Evolutionary conservation across 768 basidiomycete species (phyloP), one percentile per base, ranked within the genome.

Genomic region (Nidularia pulvinata): DNA sequence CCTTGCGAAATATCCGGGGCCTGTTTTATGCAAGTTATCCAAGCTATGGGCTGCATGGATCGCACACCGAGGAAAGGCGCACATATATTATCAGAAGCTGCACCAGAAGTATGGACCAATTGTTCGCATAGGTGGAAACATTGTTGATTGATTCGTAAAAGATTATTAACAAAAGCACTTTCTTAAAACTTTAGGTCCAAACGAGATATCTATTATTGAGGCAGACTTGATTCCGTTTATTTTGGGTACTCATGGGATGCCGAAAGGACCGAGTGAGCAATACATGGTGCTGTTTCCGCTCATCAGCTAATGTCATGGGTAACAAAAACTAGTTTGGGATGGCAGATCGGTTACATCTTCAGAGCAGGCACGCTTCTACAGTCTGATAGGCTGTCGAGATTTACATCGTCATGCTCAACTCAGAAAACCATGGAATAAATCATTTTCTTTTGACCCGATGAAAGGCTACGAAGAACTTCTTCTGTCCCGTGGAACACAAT

Each of bases 71-170:
- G 80, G 81, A 1, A 71, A 72, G 52, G 70, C 75, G 16, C 79
- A 85, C 55, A 48, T 69, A 1, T 76, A 74, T 53, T 71, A 75
- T 48, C 64, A 75, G 42, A 51, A 61, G 5, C 57, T 85, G 16
- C 84, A 86, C 58, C 69, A 72, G 13, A 66, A 63, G 34, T 84
- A 84, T 50, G 84, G 84, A 0, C 72, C 78, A 16, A 64, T 78
- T 32, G 79, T 86, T 13, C 72, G 85, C 49, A 72, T 78, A 42
- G 85, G 84, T 82, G 52, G 32, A 71, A 50, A 6, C 7, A n/a
- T 42, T 46, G 45, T 10, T 11, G 13, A 6, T 3, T 46, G 9
- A 32, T 32, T 54, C 2, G 6, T 22, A 30, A 1, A 14, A 51
- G 33, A 35, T 14, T 43, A 33, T 42, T 44, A 34, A 32, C 42